phyloP scores from a whole-genome alignment of 1,284 basidiomycete species.

The Anthracocystis panici-leucophaei region DNA sequence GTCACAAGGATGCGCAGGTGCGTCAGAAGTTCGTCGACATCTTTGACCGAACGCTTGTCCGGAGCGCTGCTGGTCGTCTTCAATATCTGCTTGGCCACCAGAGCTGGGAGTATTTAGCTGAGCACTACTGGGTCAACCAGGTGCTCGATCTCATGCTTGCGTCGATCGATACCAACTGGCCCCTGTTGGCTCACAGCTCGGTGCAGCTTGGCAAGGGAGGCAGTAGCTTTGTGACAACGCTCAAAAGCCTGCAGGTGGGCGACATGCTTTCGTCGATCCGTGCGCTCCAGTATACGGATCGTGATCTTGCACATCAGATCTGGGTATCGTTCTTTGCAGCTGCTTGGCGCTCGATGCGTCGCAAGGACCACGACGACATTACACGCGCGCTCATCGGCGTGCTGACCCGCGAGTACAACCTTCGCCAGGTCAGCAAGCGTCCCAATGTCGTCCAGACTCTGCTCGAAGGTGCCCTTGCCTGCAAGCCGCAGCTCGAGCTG shows the following conservation, averaged over 20 bases:
- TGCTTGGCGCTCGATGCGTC: slow-evolving; percentile 86
- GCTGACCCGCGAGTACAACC: slow-evolving; percentile 92
- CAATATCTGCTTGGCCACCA: slow-evolving; percentile 93
- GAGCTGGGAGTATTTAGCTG: slow-evolving; percentile 93
- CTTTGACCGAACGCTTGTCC: slow-evolving; percentile 88
- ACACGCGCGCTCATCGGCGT: slow-evolving; percentile 90
- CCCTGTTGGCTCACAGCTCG: slow-evolving; percentile 44
- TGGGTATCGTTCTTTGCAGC: slow-evolving; percentile 93
- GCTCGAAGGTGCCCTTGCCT: slow-evolving; percentile 84
- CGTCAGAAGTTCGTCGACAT: slow-evolving; percentile 91
- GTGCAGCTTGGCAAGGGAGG: slow-evolving; percentile 38
- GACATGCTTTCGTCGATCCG: slow-evolving; percentile 76
- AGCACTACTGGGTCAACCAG: slow-evolving; percentile 94
- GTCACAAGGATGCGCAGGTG: slow-evolving; percentile 82
- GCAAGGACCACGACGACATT: slow-evolving; percentile 88
- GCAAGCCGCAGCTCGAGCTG: slow-evolving; percentile 85
- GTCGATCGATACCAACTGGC: slow-evolving; percentile 56
- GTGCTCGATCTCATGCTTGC: slow-evolving; percentile 90
- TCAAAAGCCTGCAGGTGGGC: slow-evolving; percentile 46
- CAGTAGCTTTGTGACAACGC: slow-evolving; percentile 49
- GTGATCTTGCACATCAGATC: slow-evolving; percentile 80
- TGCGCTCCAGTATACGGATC: slow-evolving; percentile 84
- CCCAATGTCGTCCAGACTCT: slow-evolving; percentile 96
- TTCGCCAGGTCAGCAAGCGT: slow-evolving; percentile 87
- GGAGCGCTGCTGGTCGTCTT: slow-evolving; percentile 83